phyloP scores from a whole-genome alignment of 257 asterid species.

The Phtheirospermum japonicum region DNA sequence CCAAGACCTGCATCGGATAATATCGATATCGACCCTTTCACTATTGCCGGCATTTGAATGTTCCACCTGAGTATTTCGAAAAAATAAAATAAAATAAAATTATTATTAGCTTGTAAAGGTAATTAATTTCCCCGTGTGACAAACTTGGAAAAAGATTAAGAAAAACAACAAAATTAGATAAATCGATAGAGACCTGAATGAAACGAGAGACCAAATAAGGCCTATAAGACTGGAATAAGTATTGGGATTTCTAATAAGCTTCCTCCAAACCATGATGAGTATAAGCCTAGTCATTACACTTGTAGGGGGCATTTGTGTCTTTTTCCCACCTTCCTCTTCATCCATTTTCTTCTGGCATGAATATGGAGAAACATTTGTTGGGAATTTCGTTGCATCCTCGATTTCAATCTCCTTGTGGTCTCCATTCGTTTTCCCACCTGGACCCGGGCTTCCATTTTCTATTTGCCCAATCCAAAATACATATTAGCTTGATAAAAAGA shows the following conservation, averaged over 20 bases:
- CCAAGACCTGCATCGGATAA: constrained; percentile 96
- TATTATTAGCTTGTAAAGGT: too few species aligned
- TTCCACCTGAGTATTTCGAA: constrained; percentile 64
- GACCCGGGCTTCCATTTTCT: constrained; percentile 49
- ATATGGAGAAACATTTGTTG: constrained; percentile 50
- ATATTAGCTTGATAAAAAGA: too few species aligned
- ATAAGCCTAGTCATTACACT: constrained; percentile 94
- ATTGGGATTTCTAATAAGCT: constrained; percentile 89
- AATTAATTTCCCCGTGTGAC: too few species aligned
- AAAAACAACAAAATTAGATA: background rate
- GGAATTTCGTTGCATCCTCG: constrained; percentile 47
- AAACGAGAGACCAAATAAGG: constrained; percentile 79
- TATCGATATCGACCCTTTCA: constrained; percentile 82
- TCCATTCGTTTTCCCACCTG: constrained; percentile 36
- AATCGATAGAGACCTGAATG: constrained; percentile 55
- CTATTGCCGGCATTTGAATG: constrained; percentile 82
- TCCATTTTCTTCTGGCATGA: constrained; percentile 50
- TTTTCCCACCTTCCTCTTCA: constrained; percentile 29
- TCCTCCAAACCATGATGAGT: constrained; percentile 93
- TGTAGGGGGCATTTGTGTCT: constrained; percentile 90
- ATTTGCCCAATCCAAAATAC: constrained; percentile 1
- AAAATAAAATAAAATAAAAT: too few species aligned
- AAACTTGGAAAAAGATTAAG: background rate
- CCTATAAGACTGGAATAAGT: constrained; percentile 87
- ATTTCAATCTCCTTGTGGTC: constrained; percentile 64